Evolutionary conservation across 1,139 yeast genomes (phyloP).

Genomic region (Yarrowia galli): DNA sequence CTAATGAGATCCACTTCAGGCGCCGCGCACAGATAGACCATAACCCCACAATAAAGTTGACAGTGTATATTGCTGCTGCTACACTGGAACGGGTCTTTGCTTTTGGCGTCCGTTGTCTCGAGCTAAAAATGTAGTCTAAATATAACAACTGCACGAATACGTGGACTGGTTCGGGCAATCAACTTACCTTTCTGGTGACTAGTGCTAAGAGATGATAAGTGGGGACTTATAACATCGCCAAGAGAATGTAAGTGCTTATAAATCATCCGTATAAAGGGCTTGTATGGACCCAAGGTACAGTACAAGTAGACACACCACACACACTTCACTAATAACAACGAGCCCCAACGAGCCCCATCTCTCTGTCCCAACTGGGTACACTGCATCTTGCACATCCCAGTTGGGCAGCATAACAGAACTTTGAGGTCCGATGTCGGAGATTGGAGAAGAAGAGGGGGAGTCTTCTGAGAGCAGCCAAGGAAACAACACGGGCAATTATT

Average conservation of each 20-base stretch:
- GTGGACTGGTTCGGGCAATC: not conserved
- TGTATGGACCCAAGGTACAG: no score
- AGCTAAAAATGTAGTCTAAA: not conserved
- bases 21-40: no score
- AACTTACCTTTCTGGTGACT: not conserved
- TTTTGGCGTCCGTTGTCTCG: not conserved
- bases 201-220: not conserved
- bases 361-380: no score
- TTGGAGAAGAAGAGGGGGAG: not conserved
- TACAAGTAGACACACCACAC: no score
- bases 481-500: no score
- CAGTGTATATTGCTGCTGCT: not conserved
- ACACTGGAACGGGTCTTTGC: not conserved
- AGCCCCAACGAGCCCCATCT: no score
- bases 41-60: not conserved
- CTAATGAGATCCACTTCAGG: no score
- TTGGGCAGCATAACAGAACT: not conserved
- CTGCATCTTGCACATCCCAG: not conserved
- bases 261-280: not conserved
- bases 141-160: slow-evolving; percentile 20
- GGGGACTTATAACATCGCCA: not conserved
- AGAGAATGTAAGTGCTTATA: not conserved
- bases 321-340: no score
- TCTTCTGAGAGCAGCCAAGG: not conserved
- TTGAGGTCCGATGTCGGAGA: slow-evolving; percentile 12